Evolutionary conservation across 2,329 filamentous ascomycete species (phyloP), one percentile per base, ranked within the genome.

Genomic region (Aspergillus ibericus): DNA sequence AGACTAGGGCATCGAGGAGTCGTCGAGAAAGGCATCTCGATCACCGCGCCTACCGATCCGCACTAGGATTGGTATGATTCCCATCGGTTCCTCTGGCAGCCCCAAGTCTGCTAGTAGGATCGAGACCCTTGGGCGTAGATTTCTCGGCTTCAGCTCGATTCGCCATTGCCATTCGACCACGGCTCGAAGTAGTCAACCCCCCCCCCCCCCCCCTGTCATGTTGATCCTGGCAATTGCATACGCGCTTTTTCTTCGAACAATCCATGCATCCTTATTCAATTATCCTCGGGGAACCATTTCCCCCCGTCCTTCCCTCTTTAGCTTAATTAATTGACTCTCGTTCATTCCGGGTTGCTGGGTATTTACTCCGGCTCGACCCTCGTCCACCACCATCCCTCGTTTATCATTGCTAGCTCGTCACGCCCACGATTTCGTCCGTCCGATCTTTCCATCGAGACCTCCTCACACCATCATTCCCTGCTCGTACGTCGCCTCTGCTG

Each of bases 251-350:
- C 51, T 59, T 59, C 58, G 58, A 60, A 59, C 42, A 46, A 59
- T 59, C 49, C 55, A 63, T 62, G 61, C 57, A 60, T 62, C 58
- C 40, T 34, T 58, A 56, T 56, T 49, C 56, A 60, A 59, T 58
- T 55, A 54, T 38, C 42, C 47, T 58, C 57, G 51, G 54, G 55
- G 50, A 58, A 51, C 36, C 25, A 27, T 38, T 44, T 59, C 51
- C 51, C 57, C 55, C 52, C 50, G 44, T 47, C 46, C n/a, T 22
- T 53, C 59, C 57, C 25, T 59, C 53, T 35, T 51, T 53, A 55
- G 49, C 46, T 48, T 53, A 52, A 58, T 57, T 55, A 56, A 63
- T 63, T 57, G 54, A 53, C 54, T 56, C 57, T 56, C 59, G 53
- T 36, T 50, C 54, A 47, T 63, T 52, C 59, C 42, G 25, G 22